Conservation (phyloP, 768 basidiomycete species). For the Russula earlei region DNA sequence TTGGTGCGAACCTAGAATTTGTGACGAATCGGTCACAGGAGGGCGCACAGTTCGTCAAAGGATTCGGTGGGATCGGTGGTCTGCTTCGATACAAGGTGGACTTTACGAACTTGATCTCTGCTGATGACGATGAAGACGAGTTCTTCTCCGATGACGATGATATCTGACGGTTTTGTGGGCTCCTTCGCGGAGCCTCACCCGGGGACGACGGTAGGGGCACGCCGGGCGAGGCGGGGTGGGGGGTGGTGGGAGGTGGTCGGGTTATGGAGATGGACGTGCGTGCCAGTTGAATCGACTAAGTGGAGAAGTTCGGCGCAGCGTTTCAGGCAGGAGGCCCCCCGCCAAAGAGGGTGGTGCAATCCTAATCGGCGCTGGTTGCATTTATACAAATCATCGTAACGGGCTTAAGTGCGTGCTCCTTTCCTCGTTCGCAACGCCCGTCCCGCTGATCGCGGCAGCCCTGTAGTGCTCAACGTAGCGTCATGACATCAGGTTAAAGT, state of each 20-base stretch:
- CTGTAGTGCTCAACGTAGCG: not conserved
- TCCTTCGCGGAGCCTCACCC: slow-evolving; percentile 67
- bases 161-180: slow-evolving; percentile 82
- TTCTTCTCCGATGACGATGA: slow-evolving; percentile 68
- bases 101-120: slow-evolving; percentile 65
- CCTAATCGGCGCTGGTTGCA: not conserved
- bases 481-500: not conserved
- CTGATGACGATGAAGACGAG: slow-evolving; percentile 78
- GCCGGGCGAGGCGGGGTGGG: slow-evolving; percentile 54
- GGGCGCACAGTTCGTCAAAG: slow-evolving; percentile 96
- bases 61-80: slow-evolving; percentile 97
- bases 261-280: not conserved
- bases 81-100: slow-evolving; percentile 96
- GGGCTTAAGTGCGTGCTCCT: slow-evolving; percentile 7
- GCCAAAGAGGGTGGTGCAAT: not conserved
- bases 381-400: not conserved
- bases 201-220: slow-evolving; percentile 37
- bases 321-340: not conserved
- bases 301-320: not conserved
- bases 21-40: slow-evolving; percentile 95
- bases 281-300: not conserved
- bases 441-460: not conserved
- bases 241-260: not conserved
- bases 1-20: slow-evolving; percentile 92
- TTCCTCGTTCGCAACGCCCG: no score